Percentiles rank a stretch among this genome's conserved stretches.
phyloP scores from a whole-genome alignment of 139 green algal genomes.

The Zygnema cylindricum region DNA sequence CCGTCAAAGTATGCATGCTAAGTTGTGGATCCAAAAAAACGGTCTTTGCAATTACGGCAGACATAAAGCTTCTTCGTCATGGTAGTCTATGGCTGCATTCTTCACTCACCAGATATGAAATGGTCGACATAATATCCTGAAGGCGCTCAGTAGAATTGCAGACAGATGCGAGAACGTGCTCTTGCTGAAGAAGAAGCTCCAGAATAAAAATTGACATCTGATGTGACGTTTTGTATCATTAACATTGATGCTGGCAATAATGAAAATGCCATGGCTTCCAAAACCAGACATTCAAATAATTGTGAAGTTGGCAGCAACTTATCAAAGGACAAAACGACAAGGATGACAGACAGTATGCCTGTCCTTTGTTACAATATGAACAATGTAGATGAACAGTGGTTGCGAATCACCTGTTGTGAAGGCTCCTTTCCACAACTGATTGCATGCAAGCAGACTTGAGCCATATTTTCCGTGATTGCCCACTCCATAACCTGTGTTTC shows the following conservation, averaged over 20 bases:
- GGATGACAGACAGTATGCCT: no score
- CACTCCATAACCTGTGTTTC: background rate
- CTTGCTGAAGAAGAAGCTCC: background rate
- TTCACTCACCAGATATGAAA: background rate
- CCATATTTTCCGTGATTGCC: background rate
- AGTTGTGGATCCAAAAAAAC: no score
- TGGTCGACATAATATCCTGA: background rate
- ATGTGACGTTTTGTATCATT: background rate
- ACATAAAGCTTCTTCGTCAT: no score
- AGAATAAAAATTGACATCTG: background rate
- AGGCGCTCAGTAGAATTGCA: background rate
- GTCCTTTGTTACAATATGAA: no score
- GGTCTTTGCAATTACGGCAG: no score
- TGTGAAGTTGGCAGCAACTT: no score
- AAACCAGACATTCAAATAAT: no score
- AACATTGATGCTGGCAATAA: background rate
- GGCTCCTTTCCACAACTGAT: background rate
- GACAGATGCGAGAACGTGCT: background rate
- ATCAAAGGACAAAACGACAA: no score
- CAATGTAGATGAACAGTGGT: background rate
- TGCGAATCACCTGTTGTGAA: background rate
- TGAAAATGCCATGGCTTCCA: no score
- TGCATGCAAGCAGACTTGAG: background rate
- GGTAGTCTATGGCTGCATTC: no score
- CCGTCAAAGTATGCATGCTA: no score